Conservation (phyloP, 2,329 filamentous ascomycete species). For the Daldinia sp. region DNA sequence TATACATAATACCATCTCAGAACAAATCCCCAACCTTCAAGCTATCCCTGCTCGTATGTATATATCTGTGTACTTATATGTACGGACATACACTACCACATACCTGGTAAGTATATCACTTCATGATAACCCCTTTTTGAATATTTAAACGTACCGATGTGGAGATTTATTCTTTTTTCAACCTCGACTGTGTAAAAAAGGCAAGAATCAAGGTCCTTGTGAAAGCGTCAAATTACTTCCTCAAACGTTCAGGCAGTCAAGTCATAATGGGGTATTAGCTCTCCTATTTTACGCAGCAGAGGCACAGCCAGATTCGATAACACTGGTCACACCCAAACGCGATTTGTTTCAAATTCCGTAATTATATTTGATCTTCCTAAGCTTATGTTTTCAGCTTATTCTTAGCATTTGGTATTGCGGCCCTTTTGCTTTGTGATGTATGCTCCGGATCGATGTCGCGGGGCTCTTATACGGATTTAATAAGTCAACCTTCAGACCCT, state of each 20-base stretch:
- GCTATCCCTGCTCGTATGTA: background rate
- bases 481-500: background rate
- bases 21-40: background rate
- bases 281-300: background rate
- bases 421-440: background rate
- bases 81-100: no score
- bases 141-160: background rate
- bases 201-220: background rate
- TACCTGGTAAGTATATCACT: background rate
- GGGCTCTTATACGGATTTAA: background rate
- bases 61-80: background rate
- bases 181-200: background rate
- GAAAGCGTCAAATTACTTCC: background rate
- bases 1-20: background rate
- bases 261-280: background rate
- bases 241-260: background rate
- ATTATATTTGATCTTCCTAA: background rate
- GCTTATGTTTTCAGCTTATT: background rate
- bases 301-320: background rate
- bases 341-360: slow-evolving; percentile 19
- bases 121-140: background rate
- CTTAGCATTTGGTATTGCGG: background rate
- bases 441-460: no score
- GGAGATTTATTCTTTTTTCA: background rate
- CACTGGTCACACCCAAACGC: slow-evolving; percentile 12